Percentiles rank a stretch among this genome's conserved stretches.
These are phyloP conservation scores for Sanguinoderma infundibulare DNA, from an alignment of 1,284 basidiomycete genomes.

Conservation along the genomic window DNA sequence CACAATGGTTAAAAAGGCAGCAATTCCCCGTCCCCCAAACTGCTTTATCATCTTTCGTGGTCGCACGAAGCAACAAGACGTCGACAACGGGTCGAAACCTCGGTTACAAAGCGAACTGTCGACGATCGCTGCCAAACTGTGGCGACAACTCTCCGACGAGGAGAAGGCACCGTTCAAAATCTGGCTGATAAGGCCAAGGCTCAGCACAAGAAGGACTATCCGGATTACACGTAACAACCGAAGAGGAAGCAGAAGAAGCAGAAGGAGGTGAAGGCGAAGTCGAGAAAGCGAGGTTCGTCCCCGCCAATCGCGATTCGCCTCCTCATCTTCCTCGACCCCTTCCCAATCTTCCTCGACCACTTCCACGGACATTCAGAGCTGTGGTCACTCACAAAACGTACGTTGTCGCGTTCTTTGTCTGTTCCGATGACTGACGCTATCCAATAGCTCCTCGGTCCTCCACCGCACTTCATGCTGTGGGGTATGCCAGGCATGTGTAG, in stretches of 20 bases:
- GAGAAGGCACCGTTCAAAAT: too few species aligned
- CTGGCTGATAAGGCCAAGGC: constrained; percentile 66
- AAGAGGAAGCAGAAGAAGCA: constrained; percentile 55
- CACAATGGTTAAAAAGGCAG: neutral
- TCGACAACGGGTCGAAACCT: neutral
- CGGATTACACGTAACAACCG: constrained; percentile 71
- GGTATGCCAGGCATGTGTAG: too few species aligned
- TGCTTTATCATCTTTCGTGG: neutral
- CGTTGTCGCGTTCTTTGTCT: too few species aligned
- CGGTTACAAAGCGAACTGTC: neutral
- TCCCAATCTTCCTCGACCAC: neutral
- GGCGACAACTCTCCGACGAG: neutral
- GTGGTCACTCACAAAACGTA: too few species aligned
- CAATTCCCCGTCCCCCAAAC: neutral
- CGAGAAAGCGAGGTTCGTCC: neutral
- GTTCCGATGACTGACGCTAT: too few species aligned
- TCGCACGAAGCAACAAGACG: neutral
- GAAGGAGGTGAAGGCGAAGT: constrained; percentile 36
- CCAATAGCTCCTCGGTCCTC: too few species aligned
- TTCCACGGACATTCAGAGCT: too few species aligned
- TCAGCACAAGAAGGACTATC: constrained; percentile 62
- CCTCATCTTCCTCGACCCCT: neutral
- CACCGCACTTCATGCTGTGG: too few species aligned
- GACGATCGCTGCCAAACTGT: neutral
- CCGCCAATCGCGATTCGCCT: too few species aligned